Evolutionary conservation across 768 basidiomycete genomes (phyloP).

Genomic region (Saitozyma sp.): DNA sequence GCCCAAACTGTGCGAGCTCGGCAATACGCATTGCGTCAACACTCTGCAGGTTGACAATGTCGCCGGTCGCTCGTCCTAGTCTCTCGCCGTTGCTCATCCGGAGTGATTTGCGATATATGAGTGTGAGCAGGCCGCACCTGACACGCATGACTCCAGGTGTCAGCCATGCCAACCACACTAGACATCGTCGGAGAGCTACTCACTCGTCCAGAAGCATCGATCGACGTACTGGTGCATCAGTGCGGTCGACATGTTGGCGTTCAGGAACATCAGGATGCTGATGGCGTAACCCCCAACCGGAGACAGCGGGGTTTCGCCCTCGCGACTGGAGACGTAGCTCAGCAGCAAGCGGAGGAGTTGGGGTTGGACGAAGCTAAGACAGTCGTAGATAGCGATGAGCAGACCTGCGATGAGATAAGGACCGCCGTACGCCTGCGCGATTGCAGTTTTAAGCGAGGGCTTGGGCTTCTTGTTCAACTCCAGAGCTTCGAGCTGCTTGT

Average conservation of each 20-base stretch:
- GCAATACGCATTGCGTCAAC: conserved; percentile 57
- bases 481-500: conserved; percentile 56
- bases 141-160: conserved; percentile 68
- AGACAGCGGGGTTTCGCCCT: conserved; percentile 52
- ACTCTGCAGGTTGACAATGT: conserved; percentile 92
- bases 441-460: conserved; percentile 67
- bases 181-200: too few relatives aligned
- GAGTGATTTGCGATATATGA: conserved; percentile 82
- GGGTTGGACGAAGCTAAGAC: conserved; percentile 79
- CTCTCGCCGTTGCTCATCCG: conserved; percentile 83
- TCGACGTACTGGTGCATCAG: conserved; percentile 90
- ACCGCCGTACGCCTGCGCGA: conserved; percentile 74
- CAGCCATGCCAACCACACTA: conserved; percentile 22
- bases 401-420: conserved; percentile 61
- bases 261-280: conserved; percentile 76
- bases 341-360: conserved; percentile 78
- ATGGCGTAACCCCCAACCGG: conserved; percentile 72
- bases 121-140: conserved; percentile 79
- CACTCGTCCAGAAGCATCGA: conserved; percentile 57
- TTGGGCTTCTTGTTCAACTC: conserved; percentile 47
- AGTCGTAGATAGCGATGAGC: conserved; percentile 78
- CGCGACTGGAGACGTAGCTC: conserved; percentile 74
- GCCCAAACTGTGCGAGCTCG: conserved; percentile 57
- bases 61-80: conserved; percentile 71
- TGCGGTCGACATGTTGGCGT: conserved; percentile 74